These are phyloP conservation scores for Tricholoma furcatifolium DNA, from an alignment of 768 basidiomycete species.

Conservation along the genomic window DNA sequence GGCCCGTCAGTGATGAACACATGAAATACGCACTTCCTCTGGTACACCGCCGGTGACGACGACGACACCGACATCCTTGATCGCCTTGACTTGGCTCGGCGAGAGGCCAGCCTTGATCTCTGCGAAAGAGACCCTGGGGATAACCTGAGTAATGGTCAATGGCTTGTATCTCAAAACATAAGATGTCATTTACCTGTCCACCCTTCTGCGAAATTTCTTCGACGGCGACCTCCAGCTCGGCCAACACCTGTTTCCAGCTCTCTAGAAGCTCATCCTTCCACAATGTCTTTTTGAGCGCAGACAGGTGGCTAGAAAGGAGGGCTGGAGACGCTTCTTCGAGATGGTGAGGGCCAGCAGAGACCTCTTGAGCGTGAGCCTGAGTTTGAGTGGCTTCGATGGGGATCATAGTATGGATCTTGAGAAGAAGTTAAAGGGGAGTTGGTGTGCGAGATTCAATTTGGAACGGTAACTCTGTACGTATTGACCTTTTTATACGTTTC, in stretches of 20 bases:
- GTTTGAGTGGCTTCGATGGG: not conserved
- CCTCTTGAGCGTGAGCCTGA: not conserved
- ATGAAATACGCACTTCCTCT: constrained; percentile 36
- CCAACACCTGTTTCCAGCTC: constrained; percentile 56
- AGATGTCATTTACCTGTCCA: constrained; percentile 37
- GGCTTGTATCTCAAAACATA: not conserved
- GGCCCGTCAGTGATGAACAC: too few species aligned
- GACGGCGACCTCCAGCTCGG: constrained; percentile 43
- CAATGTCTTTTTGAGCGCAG: constrained; percentile 56
- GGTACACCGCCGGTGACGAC: constrained; percentile 59
- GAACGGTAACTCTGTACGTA: not conserved
- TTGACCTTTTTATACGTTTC: not conserved
- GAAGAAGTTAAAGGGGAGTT: not conserved
- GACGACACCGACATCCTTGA: constrained; percentile 54
- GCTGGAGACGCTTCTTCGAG: not conserved
- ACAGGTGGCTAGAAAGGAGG: constrained; percentile 53
- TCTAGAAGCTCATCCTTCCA: constrained; percentile 43
- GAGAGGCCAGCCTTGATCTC: constrained; percentile 49
- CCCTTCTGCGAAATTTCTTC: constrained; percentile 47
- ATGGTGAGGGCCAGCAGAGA: not conserved
- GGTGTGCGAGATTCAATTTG: not conserved
- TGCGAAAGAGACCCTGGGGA: constrained; percentile 48
- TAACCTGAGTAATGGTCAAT: constrained; percentile 31
- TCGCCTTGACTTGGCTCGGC: constrained; percentile 36
- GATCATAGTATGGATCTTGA: not conserved